phyloP scores from a whole-genome alignment of 2,329 filamentous ascomycete genomes.

The Aspergillus clavatus region DNA sequence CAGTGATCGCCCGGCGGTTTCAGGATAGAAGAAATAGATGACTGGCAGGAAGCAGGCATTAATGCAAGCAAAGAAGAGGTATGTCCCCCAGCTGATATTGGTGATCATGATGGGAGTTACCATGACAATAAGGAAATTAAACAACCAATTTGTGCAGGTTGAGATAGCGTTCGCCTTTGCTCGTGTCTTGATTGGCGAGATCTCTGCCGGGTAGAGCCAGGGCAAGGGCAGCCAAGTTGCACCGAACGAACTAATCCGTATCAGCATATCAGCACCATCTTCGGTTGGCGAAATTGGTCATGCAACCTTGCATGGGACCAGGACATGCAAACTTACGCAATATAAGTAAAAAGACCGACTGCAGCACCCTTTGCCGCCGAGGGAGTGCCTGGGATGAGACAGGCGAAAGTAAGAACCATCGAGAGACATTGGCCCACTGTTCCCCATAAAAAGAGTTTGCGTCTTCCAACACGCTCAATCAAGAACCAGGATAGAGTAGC shows the following conservation, averaged over 20 bases:
- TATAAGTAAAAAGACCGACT: slow-evolving; percentile 65
- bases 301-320: too few species aligned
- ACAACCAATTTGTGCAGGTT: slow-evolving; percentile 53
- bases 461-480: slow-evolving; percentile 47
- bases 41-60: slow-evolving; percentile 47
- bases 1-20: slow-evolving; percentile 43
- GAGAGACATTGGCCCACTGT: slow-evolving; percentile 35
- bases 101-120: slow-evolving; percentile 42
- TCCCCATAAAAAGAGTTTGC: slow-evolving; percentile 39
- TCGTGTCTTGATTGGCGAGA: slow-evolving; percentile 52
- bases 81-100: slow-evolving; percentile 39
- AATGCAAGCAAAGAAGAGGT: slow-evolving; percentile 42
- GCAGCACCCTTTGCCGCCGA: slow-evolving; percentile 36
- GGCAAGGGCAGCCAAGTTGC: slow-evolving; percentile 61
- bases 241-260: slow-evolving; percentile 49
- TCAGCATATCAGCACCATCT: not conserved
- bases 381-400: slow-evolving; percentile 29
- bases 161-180: slow-evolving; percentile 53
- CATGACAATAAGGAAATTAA: slow-evolving; percentile 54
- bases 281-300: too few species aligned
- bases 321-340: too few species aligned
- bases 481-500: slow-evolving; percentile 46
- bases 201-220: slow-evolving; percentile 51
- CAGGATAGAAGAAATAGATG: slow-evolving; percentile 53
- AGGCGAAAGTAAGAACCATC: slow-evolving; percentile 41